A percentile compares a stretch with the other conserved stretches of the same genome.
These are phyloP conservation scores for Pleurotus giganteus DNA, from an alignment of 768 basidiomycete species.

Conservation along the genomic window DNA sequence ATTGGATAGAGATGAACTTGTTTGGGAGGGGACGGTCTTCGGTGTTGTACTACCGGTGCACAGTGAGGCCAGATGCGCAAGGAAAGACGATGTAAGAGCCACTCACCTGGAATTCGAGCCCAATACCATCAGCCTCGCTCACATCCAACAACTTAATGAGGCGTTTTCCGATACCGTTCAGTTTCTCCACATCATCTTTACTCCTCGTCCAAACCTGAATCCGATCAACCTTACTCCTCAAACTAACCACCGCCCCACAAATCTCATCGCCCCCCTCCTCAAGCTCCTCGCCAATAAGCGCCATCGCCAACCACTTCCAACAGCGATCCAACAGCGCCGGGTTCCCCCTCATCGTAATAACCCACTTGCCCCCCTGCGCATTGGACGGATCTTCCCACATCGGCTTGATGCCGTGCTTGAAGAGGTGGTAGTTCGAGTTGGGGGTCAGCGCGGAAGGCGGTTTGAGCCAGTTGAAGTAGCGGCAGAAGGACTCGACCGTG, in stretches of 20 bases:
- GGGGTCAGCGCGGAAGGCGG: conserved; percentile 85
- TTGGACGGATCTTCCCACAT: conserved; percentile 98
- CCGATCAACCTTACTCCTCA: conserved; percentile 83
- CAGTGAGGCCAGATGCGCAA: background rate
- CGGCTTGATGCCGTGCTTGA: conserved; percentile 91
- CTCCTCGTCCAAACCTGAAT: conserved; percentile 90
- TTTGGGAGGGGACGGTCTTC: conserved; percentile 80
- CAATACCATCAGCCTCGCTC: conserved; percentile 80
- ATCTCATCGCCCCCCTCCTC: conserved; percentile 66
- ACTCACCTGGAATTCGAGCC: conserved; percentile 86
- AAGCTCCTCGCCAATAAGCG: conserved; percentile 83
- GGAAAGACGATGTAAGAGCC: background rate
- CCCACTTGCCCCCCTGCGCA: conserved; percentile 93
- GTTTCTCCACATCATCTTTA: conserved; percentile 81
- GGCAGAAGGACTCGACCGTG: conserved; percentile 88
- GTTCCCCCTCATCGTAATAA: conserved; percentile 87
- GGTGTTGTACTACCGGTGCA: conserved; percentile 65
- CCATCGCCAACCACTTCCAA: conserved; percentile 91
- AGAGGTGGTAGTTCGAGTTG: conserved; percentile 93
- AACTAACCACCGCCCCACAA: conserved; percentile 84
- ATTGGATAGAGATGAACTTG: conserved; percentile 80
- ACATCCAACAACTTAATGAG: conserved; percentile 81
- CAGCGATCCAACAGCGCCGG: conserved; percentile 77
- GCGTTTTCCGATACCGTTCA: conserved; percentile 84
- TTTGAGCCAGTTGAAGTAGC: conserved; percentile 94